These are phyloP conservation scores for Termitomyces bulborhizus DNA, from an alignment of 768 basidiomycete species.

Conservation along the genomic window DNA sequence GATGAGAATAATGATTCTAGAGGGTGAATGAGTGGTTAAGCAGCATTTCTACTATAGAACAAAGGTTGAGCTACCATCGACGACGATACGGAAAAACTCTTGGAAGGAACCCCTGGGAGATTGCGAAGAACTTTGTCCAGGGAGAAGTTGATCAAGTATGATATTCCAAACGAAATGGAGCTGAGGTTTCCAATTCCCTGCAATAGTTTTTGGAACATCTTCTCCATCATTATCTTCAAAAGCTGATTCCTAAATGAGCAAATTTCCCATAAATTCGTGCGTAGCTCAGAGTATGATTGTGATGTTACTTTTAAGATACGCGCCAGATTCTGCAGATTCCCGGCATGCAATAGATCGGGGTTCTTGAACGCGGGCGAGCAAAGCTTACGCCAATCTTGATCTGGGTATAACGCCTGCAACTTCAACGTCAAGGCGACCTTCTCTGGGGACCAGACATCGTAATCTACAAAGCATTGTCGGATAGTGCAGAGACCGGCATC, in stretches of 20 bases:
- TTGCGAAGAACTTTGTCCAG: constrained; percentile 31
- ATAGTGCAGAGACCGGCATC: constrained; percentile 51
- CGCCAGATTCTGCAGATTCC: constrained; percentile 72
- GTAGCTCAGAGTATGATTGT: neutral
- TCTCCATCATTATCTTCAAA: constrained; percentile 48
- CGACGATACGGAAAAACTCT: constrained; percentile 87
- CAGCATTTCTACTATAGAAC: neutral
- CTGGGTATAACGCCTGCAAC: constrained; percentile 55
- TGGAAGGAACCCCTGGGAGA: constrained; percentile 60
- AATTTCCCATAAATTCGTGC: constrained; percentile 9
- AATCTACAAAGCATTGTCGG: constrained; percentile 46
- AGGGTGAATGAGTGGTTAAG: constrained; percentile 5
- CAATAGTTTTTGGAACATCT: constrained; percentile 39
- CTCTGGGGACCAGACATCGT: constrained; percentile 75
- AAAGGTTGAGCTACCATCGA: constrained; percentile 65
- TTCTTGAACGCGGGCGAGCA: constrained; percentile 75
- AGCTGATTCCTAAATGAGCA: constrained; percentile 43
- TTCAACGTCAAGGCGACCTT: constrained; percentile 78
- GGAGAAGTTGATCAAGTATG: constrained; percentile 71
- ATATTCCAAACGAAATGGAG: constrained; percentile 90
- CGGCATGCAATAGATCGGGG: constrained; percentile 55
- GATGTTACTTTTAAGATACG: constrained; percentile 68
- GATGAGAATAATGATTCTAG: constrained; percentile 83
- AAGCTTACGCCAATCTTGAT: constrained; percentile 60
- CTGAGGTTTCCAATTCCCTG: constrained; percentile 79